Conservation (phyloP, 2,329 filamentous ascomycete species). For the Helotiales sp. region DNA sequence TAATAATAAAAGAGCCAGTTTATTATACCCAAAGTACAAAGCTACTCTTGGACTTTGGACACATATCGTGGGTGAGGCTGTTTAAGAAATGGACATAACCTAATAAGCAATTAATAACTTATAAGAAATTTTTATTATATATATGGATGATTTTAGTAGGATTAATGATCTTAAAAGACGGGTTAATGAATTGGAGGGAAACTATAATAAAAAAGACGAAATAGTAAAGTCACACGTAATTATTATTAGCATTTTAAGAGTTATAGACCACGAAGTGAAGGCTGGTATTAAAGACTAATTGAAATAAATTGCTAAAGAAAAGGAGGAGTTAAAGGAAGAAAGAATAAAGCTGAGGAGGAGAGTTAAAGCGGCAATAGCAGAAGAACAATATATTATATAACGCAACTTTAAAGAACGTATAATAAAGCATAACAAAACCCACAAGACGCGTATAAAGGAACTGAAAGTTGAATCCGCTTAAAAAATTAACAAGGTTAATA, state of each 20-base stretch:
- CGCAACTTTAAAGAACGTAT: not conserved
- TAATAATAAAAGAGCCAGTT: not conserved
- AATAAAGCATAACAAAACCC: not conserved
- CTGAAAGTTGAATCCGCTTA: not conserved
- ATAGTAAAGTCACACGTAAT: not conserved
- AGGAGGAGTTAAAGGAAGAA: not conserved
- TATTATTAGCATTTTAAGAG: not conserved
- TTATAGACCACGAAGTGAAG: not conserved
- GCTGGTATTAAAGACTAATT: not conserved
- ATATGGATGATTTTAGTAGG: not conserved
- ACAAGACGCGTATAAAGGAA: not conserved
- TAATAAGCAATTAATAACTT: not conserved
- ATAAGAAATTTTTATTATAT: not conserved
- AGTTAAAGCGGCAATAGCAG: not conserved
- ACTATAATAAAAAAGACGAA: not conserved
- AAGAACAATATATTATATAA: not conserved
- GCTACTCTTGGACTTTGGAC: not conserved
- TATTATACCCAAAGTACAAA: not conserved
- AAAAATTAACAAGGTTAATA: not conserved
- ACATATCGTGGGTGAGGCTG: not conserved
- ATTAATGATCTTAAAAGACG: not conserved
- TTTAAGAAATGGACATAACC: not conserved
- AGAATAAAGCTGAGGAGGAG: not conserved
- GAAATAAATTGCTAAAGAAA: not conserved
- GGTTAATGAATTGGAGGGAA: not conserved